Conservation (phyloP, 495 filamentous ascomycete genomes). For the Daldinia decipiens region DNA sequence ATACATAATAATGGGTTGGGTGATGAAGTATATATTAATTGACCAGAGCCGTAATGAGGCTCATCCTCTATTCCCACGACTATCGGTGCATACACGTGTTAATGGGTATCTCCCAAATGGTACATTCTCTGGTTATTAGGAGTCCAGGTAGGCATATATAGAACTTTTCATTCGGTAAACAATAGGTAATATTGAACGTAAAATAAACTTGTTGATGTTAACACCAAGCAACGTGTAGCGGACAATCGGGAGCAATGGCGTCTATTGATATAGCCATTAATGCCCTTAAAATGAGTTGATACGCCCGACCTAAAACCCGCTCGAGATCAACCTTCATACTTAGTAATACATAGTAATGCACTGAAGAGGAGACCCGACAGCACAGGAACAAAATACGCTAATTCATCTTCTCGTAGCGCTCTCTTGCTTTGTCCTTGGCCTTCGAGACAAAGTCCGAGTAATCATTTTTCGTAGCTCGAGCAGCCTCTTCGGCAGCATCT, state of each 20-base stretch:
- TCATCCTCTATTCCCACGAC: background rate
- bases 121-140: background rate
- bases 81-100: background rate
- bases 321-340: background rate
- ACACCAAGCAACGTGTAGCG: background rate
- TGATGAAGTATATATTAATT: background rate
- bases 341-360: constrained; percentile 1
- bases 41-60: background rate
- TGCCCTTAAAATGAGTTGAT: background rate
- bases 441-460: constrained; percentile 81
- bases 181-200: background rate
- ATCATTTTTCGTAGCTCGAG: constrained; percentile 72
- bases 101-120: background rate
- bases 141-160: background rate
- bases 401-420: constrained; percentile 75
- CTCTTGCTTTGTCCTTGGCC: constrained; percentile 81
- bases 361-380: background rate
- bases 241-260: background rate
- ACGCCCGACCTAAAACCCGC: background rate
- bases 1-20: background rate
- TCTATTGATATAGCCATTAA: background rate
- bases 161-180: background rate
- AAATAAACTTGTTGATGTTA: background rate
- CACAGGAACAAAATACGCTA: constrained; percentile 8
- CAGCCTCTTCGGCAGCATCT: constrained; percentile 83